A percentile compares a stretch with the other conserved stretches of the same genome.
Evolutionary conservation across 164 flowering plant species (phyloP).

Genomic region (Macadamia tetraphylla): DNA sequence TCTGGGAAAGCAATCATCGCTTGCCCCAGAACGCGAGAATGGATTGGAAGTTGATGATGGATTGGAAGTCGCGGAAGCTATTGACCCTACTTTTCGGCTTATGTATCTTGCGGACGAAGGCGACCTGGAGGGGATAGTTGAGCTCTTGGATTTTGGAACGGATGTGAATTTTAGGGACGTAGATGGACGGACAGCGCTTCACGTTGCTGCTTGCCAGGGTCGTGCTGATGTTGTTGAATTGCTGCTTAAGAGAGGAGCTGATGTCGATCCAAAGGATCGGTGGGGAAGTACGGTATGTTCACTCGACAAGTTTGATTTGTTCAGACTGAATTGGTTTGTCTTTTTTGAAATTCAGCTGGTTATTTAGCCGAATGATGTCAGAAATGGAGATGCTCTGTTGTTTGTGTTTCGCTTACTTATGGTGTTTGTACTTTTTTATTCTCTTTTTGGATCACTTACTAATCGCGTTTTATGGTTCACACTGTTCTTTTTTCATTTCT

Average conservation of each 20-base stretch:
- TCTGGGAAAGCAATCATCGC: slow-evolving; percentile 62
- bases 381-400: neutral
- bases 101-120: slow-evolving; percentile 77
- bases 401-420: neutral
- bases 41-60: slow-evolving; percentile 1
- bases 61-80: slow-evolving; percentile 18
- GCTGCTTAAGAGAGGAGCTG: slow-evolving; percentile 48
- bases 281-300: slow-evolving; percentile 89
- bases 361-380: neutral
- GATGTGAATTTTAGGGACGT: slow-evolving; percentile 67
- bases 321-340: neutral
- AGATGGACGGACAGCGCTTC: slow-evolving; percentile 76
- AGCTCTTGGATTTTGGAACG: slow-evolving; percentile 55
- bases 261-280: slow-evolving; percentile 66
- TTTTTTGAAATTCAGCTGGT: neutral
- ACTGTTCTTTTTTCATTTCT: too few species aligned
- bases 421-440: neutral
- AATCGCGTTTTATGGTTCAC: too few species aligned
- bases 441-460: neutral
- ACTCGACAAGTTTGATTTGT: neutral
- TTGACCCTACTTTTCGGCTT: slow-evolving; percentile 47
- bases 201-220: slow-evolving; percentile 86
- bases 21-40: slow-evolving; percentile 44
- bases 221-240: slow-evolving; percentile 48
- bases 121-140: slow-evolving; percentile 64